A percentile compares a stretch with the other conserved stretches of the same genome.
These are phyloP conservation scores for Leccinum variicolor DNA, from an alignment of 768 basidiomycete genomes.

Conservation along the genomic window DNA sequence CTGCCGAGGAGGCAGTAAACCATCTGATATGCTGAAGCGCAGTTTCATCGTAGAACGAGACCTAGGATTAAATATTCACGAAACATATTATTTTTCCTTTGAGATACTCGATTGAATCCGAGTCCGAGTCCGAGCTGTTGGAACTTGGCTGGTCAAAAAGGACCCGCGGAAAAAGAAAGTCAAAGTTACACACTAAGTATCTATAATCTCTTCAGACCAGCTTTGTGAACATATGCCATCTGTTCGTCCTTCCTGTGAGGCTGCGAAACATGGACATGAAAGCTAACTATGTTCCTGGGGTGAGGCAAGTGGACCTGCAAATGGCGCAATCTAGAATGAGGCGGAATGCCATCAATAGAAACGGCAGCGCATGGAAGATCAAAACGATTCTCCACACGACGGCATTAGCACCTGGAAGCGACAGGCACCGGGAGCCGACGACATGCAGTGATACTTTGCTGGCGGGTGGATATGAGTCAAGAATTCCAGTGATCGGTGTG, in stretches of 20 bases:
- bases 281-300: constrained; percentile 7
- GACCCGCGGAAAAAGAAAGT: not conserved
- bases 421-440: not conserved
- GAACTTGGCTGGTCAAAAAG: not conserved
- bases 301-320: not conserved
- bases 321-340: constrained; percentile 23
- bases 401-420: constrained; percentile 32
- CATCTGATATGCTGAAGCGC: constrained; percentile 26
- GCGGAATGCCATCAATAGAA: constrained; percentile 36
- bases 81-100: too few relatives aligned
- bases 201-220: not conserved
- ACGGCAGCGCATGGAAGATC: constrained; percentile 33
- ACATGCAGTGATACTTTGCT: constrained; percentile 37
- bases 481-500: constrained; percentile 37
- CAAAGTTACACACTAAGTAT: constrained; percentile 38
- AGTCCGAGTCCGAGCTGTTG: too few relatives aligned
- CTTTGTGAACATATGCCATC: constrained; percentile 7
- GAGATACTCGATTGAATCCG: constrained; percentile 11
- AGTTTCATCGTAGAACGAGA: constrained; percentile 32
- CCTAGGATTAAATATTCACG: not conserved
- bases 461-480: constrained; percentile 36
- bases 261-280: constrained; percentile 38
- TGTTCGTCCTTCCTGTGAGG: constrained; percentile 34
- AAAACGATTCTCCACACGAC: constrained; percentile 38
- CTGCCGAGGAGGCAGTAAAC: constrained; percentile 34